phyloP scores from a whole-genome alignment of 805 yeast species.

The Kodamaea kaohsiungensis region DNA sequence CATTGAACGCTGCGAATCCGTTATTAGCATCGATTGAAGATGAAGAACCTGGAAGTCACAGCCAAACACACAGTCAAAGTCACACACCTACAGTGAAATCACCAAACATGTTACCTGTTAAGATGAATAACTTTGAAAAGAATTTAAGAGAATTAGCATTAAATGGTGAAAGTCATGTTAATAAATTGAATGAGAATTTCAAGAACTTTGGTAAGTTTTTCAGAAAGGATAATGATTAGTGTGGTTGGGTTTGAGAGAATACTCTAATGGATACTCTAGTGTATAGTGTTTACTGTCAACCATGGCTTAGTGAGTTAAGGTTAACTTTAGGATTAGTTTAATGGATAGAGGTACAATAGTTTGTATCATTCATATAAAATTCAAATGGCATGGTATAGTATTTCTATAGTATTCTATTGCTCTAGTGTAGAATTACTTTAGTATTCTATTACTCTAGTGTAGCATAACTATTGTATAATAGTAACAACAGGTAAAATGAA shows the following conservation, averaged over 20 bases:
- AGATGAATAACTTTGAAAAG: conserved; percentile 46
- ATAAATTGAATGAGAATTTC: conserved; percentile 65
- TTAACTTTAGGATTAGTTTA: too few relatives aligned
- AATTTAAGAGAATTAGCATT: conserved; percentile 47
- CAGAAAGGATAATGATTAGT: conserved; percentile 30
- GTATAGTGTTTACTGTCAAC: too few relatives aligned
- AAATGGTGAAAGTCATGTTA: conserved; percentile 60
- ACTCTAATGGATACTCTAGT: too few relatives aligned
- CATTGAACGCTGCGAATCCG: conserved; percentile 29
- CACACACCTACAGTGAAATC: conserved; percentile 16
- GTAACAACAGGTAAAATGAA: background rate
- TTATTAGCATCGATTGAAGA: conserved; percentile 35
- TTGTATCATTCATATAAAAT: too few relatives aligned
- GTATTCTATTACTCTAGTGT: too few relatives aligned
- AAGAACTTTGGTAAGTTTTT: conserved; percentile 59
- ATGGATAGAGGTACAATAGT: too few relatives aligned
- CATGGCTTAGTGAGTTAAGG: too few relatives aligned
- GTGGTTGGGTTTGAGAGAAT: too few relatives aligned
- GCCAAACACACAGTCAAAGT: background rate
- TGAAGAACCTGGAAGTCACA: conserved; percentile 10
- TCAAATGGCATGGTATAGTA: too few relatives aligned
- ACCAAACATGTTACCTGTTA: conserved; percentile 26
- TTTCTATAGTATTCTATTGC: too few relatives aligned
- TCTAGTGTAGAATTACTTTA: too few relatives aligned
- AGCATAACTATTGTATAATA: too few relatives aligned